Percentiles rank a stretch among this genome's conserved stretches.
Evolutionary conservation across 768 basidiomycete species (phyloP).

Genomic region (Pleurotus giganteus): DNA sequence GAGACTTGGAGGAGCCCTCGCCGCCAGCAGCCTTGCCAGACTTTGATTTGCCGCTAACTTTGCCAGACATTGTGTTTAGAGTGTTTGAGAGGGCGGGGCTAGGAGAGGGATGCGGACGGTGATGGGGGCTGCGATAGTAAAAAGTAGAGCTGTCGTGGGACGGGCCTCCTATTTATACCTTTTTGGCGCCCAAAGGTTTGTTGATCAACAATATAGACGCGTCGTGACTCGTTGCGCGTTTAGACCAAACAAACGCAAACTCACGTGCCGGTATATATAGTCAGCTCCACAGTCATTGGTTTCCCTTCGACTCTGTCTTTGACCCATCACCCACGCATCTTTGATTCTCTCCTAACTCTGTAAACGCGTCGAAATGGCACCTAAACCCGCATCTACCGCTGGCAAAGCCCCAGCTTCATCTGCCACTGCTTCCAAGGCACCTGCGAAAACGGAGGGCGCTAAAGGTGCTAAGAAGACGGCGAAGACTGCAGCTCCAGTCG

Average conservation of each 20-base stretch:
- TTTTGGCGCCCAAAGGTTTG: constrained; percentile 21
- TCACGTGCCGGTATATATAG: constrained; percentile 36
- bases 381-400: constrained; percentile 81
- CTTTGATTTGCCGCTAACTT: constrained; percentile 46
- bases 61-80: constrained; percentile 30
- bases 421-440: constrained; percentile 65
- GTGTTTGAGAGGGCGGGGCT: constrained; percentile 12
- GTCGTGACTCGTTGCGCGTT: constrained; percentile 20
- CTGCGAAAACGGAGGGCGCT: constrained; percentile 60
- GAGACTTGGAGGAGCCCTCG: constrained; percentile 37
- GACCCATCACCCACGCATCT: constrained; percentile 19
- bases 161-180: constrained; percentile 23
- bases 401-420: constrained; percentile 76
- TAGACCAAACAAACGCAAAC: constrained; percentile 33
- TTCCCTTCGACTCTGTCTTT: constrained; percentile 17
- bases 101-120: constrained; percentile 18
- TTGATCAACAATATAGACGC: constrained; percentile 34
- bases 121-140: constrained; percentile 15
- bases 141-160: constrained; percentile 9
- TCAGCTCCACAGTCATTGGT: constrained; percentile 11
- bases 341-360: constrained; percentile 10
- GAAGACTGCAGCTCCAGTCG: constrained; percentile 59
- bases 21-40: constrained; percentile 46
- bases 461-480: constrained; percentile 84
- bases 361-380: constrained; percentile 44